Evolutionary conservation across 257 asterid genomes (phyloP).

Genomic region (Penstemon davidsonii): DNA sequence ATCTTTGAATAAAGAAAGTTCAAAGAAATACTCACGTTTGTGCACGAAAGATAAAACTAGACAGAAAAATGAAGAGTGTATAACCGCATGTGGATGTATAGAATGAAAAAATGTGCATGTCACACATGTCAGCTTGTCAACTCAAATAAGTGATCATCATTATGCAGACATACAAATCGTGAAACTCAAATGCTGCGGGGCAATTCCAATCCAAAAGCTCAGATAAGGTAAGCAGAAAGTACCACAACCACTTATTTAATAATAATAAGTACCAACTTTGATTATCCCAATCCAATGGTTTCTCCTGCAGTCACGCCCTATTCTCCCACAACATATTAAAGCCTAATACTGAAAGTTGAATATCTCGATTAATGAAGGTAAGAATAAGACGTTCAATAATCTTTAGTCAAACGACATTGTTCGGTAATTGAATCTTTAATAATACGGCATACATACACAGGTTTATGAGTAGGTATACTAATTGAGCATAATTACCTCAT

Average conservation of each 20-base stretch:
- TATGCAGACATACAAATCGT: constrained; percentile 1
- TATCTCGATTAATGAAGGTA: constrained; percentile 6
- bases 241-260: neutral
- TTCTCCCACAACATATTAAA: constrained; percentile 11
- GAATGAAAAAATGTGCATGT: neutral
- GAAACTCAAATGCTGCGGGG: constrained; percentile 1
- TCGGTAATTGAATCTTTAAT: too few species aligned
- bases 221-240: constrained; percentile 9
- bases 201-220: constrained; percentile 7
- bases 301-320: neutral
- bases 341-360: constrained; percentile 2
- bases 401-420: neutral
- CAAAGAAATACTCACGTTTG: constrained; percentile 12
- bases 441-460: neutral
- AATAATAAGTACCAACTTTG: neutral
- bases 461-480: neutral
- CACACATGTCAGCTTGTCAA: constrained; percentile 16
- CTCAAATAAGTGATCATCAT: constrained; percentile 1
- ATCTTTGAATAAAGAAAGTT: constrained; percentile 12
- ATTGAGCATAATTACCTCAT: constrained; percentile 49
- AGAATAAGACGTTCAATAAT: neutral
- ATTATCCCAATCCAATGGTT: constrained; percentile 1
- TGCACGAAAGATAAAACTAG: constrained; percentile 8
- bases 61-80: constrained; percentile 6
- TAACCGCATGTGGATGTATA: constrained; percentile 5